These are phyloP conservation scores for Sarocladiaceae sp. DNA, from an alignment of 2,329 filamentous ascomycete species.

Conservation along the genomic window DNA sequence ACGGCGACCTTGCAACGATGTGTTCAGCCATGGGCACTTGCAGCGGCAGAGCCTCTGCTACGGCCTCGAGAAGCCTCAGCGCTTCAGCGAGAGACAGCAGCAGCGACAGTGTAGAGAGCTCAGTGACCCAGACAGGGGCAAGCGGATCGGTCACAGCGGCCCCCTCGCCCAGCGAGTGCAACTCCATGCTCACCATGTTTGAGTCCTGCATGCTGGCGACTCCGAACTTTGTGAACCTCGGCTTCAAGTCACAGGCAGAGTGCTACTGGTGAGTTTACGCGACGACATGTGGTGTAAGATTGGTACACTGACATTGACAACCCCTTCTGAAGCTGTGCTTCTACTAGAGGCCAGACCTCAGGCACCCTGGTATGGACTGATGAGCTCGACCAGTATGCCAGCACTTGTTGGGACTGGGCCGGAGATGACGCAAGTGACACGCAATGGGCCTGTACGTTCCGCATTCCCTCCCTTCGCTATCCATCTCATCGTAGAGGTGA, in stretches of 20 bases:
- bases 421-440: slow-evolving; percentile 19
- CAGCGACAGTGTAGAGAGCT: too few species aligned
- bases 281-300: not conserved
- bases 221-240: slow-evolving; percentile 19
- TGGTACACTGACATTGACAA: slow-evolving; percentile 9
- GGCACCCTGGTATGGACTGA: slow-evolving; percentile 22
- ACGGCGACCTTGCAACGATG: not conserved
- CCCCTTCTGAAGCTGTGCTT: slow-evolving; percentile 17
- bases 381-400: slow-evolving; percentile 22
- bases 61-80: not conserved
- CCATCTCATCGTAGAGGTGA: not conserved
- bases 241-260: slow-evolving; percentile 20
- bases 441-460: slow-evolving; percentile 18
- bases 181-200: slow-evolving; percentile 21
- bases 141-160: too few species aligned
- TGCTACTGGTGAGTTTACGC: slow-evolving; percentile 25
- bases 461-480: not conserved
- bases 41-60: not conserved
- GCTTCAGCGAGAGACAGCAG: not conserved
- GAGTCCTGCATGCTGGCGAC: slow-evolving; percentile 19
- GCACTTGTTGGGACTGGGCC: slow-evolving; percentile 25
- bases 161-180: slow-evolving; percentile 7
- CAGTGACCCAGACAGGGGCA: too few species aligned
- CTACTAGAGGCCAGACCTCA: slow-evolving; percentile 11
- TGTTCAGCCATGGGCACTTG: slow-evolving; percentile 5